Conservation (phyloP, 441 rosid genomes). For the Aquilaria agallochum region DNA sequence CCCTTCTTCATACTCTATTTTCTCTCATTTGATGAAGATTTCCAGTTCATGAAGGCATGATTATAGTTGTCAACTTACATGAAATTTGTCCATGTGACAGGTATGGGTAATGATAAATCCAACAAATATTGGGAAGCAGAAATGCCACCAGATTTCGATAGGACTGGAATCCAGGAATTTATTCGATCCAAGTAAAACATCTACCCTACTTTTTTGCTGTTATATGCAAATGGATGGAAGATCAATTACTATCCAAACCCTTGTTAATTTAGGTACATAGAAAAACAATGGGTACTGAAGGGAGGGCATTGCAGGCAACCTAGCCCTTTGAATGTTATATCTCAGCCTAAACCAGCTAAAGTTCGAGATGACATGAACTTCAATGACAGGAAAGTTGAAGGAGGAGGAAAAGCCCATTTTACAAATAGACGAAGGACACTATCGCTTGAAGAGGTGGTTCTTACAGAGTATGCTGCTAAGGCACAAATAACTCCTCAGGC, state of each 20-base stretch:
- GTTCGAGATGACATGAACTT: slow-evolving; percentile 10
- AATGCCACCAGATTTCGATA: slow-evolving; percentile 42
- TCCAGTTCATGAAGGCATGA: neutral
- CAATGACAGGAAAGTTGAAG: slow-evolving; percentile 17
- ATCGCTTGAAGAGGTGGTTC: slow-evolving; percentile 58
- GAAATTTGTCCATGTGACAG: slow-evolving; percentile 21
- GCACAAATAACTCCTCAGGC: slow-evolving; percentile 29
- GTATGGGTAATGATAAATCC: slow-evolving; percentile 55
- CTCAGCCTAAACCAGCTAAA: slow-evolving; percentile 22
- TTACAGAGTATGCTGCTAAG: slow-evolving; percentile 28
- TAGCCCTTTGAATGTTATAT: too few relatives aligned
- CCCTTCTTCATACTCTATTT: too few relatives aligned
- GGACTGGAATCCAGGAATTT: slow-evolving; percentile 41
- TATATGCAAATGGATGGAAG: neutral
- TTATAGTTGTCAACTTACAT: neutral
- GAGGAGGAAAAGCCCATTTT: slow-evolving; percentile 18
- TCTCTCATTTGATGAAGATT: neutral
- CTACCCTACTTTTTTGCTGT: neutral
- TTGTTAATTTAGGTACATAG: slow-evolving; percentile 37
- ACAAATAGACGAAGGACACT: slow-evolving; percentile 36
- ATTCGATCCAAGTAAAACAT: slow-evolving; percentile 53
- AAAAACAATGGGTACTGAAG: slow-evolving; percentile 46
- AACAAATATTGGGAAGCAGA: slow-evolving; percentile 73
- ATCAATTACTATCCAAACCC: neutral
- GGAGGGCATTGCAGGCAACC: neutral